A percentile compares a stretch with the other conserved stretches of the same genome.
Evolutionary conservation across 176 grass and related monocot genomes (phyloP).

Genomic region (Triticum timopheevii): DNA sequence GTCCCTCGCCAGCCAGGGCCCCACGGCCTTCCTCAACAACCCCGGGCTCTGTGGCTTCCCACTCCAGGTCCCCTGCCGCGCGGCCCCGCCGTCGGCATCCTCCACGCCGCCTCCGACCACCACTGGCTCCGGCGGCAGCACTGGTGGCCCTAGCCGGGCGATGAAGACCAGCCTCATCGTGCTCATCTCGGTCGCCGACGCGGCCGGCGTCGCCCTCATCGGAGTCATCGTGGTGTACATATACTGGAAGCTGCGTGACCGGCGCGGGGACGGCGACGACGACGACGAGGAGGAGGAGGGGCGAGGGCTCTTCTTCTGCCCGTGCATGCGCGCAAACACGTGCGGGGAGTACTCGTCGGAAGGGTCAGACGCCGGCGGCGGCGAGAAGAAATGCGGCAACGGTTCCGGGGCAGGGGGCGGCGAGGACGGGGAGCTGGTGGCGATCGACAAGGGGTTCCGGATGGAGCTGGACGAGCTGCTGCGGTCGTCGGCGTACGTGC

Average conservation of each 20-base stretch:
- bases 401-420: background rate
- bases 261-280: constrained; percentile 10
- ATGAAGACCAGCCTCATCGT: constrained; percentile 52
- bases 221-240: constrained; percentile 66
- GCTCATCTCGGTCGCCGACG: constrained; percentile 66
- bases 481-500: constrained; percentile 84
- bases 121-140: background rate
- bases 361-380: background rate
- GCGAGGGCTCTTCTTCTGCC: constrained; percentile 18
- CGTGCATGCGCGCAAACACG: constrained; percentile 26
- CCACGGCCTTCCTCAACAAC: constrained; percentile 84
- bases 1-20: constrained; percentile 76
- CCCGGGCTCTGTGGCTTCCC: constrained; percentile 72
- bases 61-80: constrained; percentile 77
- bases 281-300: constrained; percentile 24
- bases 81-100: constrained; percentile 7
- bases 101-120: background rate
- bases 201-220: constrained; percentile 64
- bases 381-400: constrained; percentile 6
- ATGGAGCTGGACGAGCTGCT: constrained; percentile 90
- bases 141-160: constrained; percentile 17
- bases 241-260: constrained; percentile 79
- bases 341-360: constrained; percentile 9
- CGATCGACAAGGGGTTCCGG: constrained; percentile 76
- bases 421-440: constrained; percentile 65